Conservation (phyloP, 73 alveolate species). For the Durusdinium trenchii region DNA sequence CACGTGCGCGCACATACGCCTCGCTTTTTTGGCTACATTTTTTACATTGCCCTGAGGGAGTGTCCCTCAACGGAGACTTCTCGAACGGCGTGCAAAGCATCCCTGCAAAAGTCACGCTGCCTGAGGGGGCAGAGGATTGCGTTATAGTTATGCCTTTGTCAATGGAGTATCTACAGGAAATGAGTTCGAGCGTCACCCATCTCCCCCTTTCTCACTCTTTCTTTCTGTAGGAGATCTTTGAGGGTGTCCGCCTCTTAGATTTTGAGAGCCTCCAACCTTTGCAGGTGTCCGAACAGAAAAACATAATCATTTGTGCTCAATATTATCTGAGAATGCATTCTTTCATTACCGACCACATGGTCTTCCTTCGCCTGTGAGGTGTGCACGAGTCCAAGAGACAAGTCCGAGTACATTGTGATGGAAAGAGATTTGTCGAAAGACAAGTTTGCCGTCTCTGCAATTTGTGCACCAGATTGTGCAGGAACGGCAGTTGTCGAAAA, state of each 20-base stretch:
- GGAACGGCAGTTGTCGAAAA: background rate
- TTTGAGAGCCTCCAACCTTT: background rate
- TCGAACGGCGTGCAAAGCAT: constrained; percentile 4
- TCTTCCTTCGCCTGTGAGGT: too few species aligned
- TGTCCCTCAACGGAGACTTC: constrained; percentile 18
- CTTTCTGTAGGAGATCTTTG: background rate
- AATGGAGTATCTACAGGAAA: too few species aligned
- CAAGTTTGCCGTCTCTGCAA: background rate
- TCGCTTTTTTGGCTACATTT: background rate
- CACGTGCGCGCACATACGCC: too few species aligned
- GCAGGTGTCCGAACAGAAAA: background rate
- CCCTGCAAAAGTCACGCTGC: background rate
- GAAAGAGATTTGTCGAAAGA: background rate
- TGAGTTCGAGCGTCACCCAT: too few species aligned
- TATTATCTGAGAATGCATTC: background rate
- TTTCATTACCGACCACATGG: too few species aligned
- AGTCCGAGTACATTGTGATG: background rate
- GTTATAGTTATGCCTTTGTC: too few species aligned
- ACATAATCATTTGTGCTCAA: background rate
- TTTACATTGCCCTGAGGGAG: background rate
- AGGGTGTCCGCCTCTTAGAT: background rate
- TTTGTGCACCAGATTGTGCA: background rate
- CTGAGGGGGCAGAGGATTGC: background rate
- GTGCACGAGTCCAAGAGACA: background rate
- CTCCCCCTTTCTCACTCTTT: too few species aligned